Evolutionary conservation across 225 moss, liverwort and hornwort species (phyloP).

Genomic region (Anthoceros angustus): DNA sequence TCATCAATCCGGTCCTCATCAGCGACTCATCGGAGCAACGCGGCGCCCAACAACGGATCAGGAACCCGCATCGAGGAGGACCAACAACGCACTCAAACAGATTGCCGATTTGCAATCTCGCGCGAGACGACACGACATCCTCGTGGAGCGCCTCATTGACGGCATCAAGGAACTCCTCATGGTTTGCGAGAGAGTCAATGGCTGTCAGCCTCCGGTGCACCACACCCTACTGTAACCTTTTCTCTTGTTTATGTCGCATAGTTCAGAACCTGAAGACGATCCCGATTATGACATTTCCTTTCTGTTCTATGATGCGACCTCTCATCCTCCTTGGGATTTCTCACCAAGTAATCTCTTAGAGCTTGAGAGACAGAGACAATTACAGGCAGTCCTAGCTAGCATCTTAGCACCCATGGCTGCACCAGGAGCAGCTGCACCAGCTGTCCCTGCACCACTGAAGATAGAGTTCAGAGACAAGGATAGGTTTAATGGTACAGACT

Average conservation of each 20-base stretch:
- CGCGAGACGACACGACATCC: not conserved
- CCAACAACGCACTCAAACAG: not conserved
- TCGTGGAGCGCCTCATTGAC: not conserved
- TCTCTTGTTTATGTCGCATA: not conserved
- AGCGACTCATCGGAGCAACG: no score
- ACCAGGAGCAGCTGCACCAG: not conserved
- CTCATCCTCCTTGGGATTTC: not conserved
- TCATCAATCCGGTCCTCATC: no score
- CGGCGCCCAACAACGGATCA: no score
- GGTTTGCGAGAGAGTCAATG: not conserved
- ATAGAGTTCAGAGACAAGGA: not conserved
- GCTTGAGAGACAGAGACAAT: not conserved
- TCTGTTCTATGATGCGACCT: not conserved
- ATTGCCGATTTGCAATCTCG: not conserved
- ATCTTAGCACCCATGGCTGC: not conserved
- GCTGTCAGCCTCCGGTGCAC: not conserved
- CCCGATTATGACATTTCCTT: not conserved
- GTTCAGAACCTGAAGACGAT: not conserved
- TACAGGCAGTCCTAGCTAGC: no score
- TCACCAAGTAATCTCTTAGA: not conserved
- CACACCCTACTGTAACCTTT: not conserved
- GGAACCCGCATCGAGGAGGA: not conserved
- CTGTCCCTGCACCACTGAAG: not conserved
- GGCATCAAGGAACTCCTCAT: not conserved
- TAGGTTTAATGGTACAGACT: not conserved